Evolutionary conservation across 306 rosid genomes (phyloP).

Genomic region (Senna tora): DNA sequence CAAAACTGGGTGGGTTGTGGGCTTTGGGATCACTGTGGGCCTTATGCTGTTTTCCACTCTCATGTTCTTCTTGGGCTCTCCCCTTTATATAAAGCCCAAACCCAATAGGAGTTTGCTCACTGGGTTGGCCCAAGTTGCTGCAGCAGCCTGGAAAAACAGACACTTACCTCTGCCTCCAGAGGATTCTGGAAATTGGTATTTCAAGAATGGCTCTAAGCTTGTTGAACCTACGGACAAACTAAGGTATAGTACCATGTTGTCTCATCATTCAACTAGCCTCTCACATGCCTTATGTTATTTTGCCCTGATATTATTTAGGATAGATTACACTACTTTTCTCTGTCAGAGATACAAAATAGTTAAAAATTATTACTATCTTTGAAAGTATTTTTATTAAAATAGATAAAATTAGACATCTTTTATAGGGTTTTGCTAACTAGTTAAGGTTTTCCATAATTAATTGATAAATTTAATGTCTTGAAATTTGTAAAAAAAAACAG

Average conservation of each 20-base stretch:
- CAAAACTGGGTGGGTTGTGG: slow-evolving; percentile 61
- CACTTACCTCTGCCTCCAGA: slow-evolving; percentile 51
- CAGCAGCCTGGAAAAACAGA: slow-evolving; percentile 72
- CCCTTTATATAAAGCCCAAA: slow-evolving; percentile 47
- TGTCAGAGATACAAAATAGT: too few relatives aligned
- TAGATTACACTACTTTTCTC: too few relatives aligned
- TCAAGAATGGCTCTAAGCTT: slow-evolving; percentile 53
- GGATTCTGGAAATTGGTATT: slow-evolving; percentile 53
- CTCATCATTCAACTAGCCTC: background rate
- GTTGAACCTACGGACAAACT: slow-evolving; percentile 61
- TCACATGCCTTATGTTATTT: too few relatives aligned
- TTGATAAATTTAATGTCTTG: too few relatives aligned
- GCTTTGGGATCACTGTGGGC: slow-evolving; percentile 72
- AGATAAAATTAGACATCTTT: too few relatives aligned
- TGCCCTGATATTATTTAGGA: too few relatives aligned
- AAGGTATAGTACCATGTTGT: slow-evolving; percentile 57
- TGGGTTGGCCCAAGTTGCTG: slow-evolving; percentile 55
- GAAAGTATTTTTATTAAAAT: too few relatives aligned
- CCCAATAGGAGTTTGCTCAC: slow-evolving; percentile 59
- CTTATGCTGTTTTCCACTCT: slow-evolving; percentile 61
- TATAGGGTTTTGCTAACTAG: too few relatives aligned
- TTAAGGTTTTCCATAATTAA: too few relatives aligned
- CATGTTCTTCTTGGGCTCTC: slow-evolving; percentile 69
- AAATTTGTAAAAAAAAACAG: too few relatives aligned
- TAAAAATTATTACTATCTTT: too few relatives aligned